A percentile compares a stretch with the other conserved stretches of the same genome.
These are phyloP conservation scores for Dittrichia graveolens DNA, from an alignment of 129 eudicot species.

Conservation along the genomic window DNA sequence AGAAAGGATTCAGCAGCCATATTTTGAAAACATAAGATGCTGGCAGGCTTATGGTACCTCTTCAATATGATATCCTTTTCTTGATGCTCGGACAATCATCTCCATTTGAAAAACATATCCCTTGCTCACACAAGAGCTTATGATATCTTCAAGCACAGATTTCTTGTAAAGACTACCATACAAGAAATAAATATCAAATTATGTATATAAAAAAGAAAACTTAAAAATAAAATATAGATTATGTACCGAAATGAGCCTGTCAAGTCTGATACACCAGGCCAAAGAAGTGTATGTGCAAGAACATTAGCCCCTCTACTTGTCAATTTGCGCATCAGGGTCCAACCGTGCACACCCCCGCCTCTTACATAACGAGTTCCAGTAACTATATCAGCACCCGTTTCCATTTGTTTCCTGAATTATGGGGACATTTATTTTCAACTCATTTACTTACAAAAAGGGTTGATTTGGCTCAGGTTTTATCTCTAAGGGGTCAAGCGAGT, in stretches of 20 bases:
- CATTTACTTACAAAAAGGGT: neutral
- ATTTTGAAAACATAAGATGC: no score
- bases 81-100: conserved; percentile 88
- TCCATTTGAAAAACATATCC: conserved; percentile 94
- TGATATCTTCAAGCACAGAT: conserved; percentile 87
- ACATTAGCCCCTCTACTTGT: conserved; percentile 98
- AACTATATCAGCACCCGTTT: conserved; percentile 78
- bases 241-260: conserved; percentile 90
- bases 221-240: neutral
- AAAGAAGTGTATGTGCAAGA: conserved; percentile 86
- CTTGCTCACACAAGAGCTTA: conserved; percentile 80
- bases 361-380: conserved; percentile 89
- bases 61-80: conserved; percentile 88
- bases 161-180: conserved; percentile 69
- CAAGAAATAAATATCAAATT: neutral
- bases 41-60: conserved; percentile 50
- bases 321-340: conserved; percentile 86
- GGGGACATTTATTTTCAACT: neutral
- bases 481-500: neutral
- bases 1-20: no score
- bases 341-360: conserved; percentile 96
- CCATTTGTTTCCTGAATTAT: conserved; percentile 69
- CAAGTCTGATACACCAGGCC: conserved; percentile 95
- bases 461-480: neutral
- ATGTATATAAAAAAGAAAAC: neutral